Percentiles rank a stretch among this genome's conserved stretches.
Evolutionary conservation across 202 grass and related monocot genomes (phyloP).

Genomic region (Brachypodium distachyon): DNA sequence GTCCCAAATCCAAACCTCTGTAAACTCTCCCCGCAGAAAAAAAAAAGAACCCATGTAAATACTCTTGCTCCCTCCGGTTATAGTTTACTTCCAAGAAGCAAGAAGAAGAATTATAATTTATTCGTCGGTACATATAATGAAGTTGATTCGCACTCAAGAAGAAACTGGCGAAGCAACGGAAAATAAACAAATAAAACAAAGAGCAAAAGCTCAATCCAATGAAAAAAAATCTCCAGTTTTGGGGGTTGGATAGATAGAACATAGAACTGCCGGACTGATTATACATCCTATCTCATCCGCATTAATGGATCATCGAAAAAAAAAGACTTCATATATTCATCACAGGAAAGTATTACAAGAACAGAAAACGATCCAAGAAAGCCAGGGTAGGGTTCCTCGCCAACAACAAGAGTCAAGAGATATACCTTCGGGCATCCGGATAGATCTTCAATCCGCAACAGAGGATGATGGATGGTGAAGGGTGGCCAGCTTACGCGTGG

Average conservation of each 20-base stretch:
- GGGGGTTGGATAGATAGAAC: neutral
- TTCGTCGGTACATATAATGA: neutral
- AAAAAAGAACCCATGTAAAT: too few relatives aligned
- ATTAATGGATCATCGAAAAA: neutral
- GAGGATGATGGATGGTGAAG: too few relatives aligned
- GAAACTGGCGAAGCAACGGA: neutral
- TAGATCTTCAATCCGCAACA: too few relatives aligned
- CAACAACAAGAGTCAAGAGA: too few relatives aligned
- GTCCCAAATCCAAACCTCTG: too few relatives aligned
- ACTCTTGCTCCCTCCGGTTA: neutral
- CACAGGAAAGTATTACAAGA: neutral
- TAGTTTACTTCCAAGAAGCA: neutral
- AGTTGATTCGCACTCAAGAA: neutral
- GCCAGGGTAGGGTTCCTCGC: too few relatives aligned
- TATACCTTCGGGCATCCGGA: too few relatives aligned
- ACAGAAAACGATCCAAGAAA: neutral
- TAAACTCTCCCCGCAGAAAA: too few relatives aligned
- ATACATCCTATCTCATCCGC: too few relatives aligned
- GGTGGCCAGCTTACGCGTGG: too few relatives aligned
- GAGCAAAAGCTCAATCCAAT: neutral
- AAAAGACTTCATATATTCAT: neutral
- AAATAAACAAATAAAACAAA: too few relatives aligned
- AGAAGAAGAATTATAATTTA: too few relatives aligned
- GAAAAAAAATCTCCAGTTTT: neutral
- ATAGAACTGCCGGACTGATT: neutral